These are phyloP conservation scores for Pouteria glomerata DNA, from an alignment of 148 eudicot genomes.

Conservation along the genomic window DNA sequence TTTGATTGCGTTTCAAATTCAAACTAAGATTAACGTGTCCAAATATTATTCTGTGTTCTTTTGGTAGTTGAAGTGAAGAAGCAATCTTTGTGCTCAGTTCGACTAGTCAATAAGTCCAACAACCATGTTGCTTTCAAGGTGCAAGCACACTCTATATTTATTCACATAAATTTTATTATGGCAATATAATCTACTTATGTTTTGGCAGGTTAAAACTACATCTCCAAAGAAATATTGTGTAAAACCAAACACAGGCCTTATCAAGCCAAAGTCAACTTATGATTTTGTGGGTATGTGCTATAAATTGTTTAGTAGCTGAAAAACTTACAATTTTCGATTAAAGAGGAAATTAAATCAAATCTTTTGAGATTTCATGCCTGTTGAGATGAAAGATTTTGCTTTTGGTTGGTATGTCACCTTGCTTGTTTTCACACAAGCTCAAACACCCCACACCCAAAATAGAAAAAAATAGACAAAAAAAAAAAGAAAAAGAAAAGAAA, in stretches of 20 bases:
- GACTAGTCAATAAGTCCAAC: constrained; percentile 53
- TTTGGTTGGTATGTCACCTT: too few relatives aligned
- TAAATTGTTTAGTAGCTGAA: neutral
- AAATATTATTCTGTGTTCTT: neutral
- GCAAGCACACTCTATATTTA: constrained; percentile 6
- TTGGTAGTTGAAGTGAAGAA: constrained; percentile 69
- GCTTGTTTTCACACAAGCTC: too few relatives aligned
- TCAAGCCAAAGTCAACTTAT: constrained; percentile 55
- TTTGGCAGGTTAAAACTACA: constrained; percentile 81
- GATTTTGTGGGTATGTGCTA: constrained; percentile 65
- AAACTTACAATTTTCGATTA: too few relatives aligned
- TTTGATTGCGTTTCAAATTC: too few relatives aligned
- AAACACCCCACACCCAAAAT: too few relatives aligned
- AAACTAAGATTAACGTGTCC: too few relatives aligned
- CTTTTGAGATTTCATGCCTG: too few relatives aligned
- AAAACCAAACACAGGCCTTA: constrained; percentile 70
- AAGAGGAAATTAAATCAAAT: neutral
- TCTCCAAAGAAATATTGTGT: constrained; percentile 92
- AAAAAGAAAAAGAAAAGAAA: too few relatives aligned
- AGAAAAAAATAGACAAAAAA: too few relatives aligned
- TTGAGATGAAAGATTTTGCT: too few relatives aligned
- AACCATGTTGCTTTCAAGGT: constrained; percentile 92
- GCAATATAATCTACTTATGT: neutral
- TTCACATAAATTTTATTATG: constrained; percentile 1
- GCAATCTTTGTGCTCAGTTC: constrained; percentile 62